These are phyloP conservation scores for Malassezia arunalokei DNA, from an alignment of 1,284 basidiomycete species.

Conservation along the genomic window DNA sequence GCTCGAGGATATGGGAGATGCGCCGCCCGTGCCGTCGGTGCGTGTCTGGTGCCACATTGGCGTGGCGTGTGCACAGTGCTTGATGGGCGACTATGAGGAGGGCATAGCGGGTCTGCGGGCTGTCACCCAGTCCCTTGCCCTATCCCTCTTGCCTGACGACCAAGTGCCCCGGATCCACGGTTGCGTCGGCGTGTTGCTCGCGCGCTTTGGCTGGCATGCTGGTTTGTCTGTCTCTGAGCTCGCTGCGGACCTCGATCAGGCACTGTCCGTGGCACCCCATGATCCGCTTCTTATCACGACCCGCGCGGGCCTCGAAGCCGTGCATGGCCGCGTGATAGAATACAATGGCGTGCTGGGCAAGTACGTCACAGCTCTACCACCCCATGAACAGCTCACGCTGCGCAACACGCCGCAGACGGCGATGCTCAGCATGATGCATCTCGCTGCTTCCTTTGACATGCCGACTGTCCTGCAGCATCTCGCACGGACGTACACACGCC, in stretches of 20 bases:
- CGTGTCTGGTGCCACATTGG: constrained; percentile 16
- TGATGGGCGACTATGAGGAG: constrained; percentile 4
- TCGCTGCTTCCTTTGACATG: constrained; percentile 3
- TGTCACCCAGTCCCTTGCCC: constrained; percentile 2
- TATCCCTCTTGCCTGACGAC: background rate
- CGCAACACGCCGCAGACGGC: constrained; percentile 7
- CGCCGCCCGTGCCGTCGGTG: constrained; percentile 26
- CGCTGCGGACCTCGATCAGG: constrained; percentile 58
- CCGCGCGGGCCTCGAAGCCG: constrained; percentile 7
- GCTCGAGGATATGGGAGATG: constrained; percentile 52
- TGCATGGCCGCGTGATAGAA: constrained; percentile 1
- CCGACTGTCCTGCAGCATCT: constrained; percentile 8
- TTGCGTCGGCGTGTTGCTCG: constrained; percentile 64
- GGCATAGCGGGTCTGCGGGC: constrained; percentile 10
- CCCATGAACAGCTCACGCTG: background rate
- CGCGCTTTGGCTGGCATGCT: constrained; percentile 61
- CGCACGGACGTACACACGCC: background rate
- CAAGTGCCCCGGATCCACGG: constrained; percentile 53
- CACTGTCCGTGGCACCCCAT: constrained; percentile 4
- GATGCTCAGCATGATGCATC: constrained; percentile 9
- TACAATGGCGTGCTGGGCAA: constrained; percentile 9
- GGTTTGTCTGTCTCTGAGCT: constrained; percentile 68
- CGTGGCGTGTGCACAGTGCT: constrained; percentile 15
- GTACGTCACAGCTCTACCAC: constrained; percentile 1
- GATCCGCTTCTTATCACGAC: constrained; percentile 11